Evolutionary conservation across 2,329 filamentous ascomycete species (phyloP).

Genomic region (Aspergillus arachidicola): DNA sequence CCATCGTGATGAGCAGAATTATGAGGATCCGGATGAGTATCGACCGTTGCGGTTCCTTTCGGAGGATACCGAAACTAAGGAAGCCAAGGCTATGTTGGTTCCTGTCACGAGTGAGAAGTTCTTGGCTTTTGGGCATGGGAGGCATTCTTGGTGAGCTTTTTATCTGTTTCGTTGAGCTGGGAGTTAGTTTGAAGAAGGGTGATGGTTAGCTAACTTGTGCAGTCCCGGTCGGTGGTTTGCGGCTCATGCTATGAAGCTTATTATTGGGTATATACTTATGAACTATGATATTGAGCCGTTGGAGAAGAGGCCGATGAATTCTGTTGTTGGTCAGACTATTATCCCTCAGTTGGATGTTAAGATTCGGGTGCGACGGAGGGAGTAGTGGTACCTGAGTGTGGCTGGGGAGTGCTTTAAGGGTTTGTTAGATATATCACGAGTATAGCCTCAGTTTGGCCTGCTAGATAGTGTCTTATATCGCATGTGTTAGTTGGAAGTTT

Average conservation of each 20-base stretch:
- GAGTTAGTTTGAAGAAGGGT: too few species aligned
- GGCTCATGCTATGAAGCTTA: background rate
- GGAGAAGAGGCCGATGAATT: background rate
- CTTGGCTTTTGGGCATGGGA: background rate
- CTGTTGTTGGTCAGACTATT: background rate
- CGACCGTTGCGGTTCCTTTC: background rate
- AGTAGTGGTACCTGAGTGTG: background rate
- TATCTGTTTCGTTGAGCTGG: background rate
- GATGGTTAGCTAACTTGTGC: background rate
- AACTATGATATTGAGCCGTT: background rate
- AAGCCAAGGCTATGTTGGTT: background rate
- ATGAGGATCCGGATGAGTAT: background rate
- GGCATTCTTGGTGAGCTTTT: background rate
- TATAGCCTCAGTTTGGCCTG: background rate
- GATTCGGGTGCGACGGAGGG: background rate
- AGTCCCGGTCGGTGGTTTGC: background rate
- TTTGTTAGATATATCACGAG: background rate
- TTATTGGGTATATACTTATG: background rate
- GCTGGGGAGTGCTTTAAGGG: rapidly evolving
- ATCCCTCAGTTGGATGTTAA: background rate
- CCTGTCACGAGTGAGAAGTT: background rate
- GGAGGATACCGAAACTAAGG: background rate
- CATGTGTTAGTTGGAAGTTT: background rate
- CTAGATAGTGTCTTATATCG: background rate
- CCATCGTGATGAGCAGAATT: background rate